Evolutionary conservation across 2,329 filamentous ascomycete species (phyloP).

Genomic region (Aspergillus melleus): DNA sequence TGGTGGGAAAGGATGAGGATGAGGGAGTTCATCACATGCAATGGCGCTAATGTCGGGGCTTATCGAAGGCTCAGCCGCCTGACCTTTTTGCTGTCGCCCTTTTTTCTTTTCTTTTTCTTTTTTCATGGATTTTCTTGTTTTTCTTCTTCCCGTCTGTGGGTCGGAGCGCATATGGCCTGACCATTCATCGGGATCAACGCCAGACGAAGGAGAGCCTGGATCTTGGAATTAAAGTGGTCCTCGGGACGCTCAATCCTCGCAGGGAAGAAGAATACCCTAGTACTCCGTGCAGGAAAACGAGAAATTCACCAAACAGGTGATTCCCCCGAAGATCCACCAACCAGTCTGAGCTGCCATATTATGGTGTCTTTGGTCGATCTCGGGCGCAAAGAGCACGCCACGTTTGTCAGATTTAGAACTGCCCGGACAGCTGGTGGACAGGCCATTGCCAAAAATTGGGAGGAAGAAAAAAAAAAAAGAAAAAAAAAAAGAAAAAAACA

Average conservation of each 20-base stretch:
- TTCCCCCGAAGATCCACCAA: neutral
- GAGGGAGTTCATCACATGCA: neutral
- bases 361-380: neutral
- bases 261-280: neutral
- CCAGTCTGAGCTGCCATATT: neutral
- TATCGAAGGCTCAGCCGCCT: neutral
- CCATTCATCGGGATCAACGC: neutral
- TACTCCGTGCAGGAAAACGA: neutral
- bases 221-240: neutral
- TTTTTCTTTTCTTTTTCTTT: neutral
- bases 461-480: neutral
- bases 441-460: neutral
- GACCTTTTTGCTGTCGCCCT: neutral
- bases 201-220: neutral
- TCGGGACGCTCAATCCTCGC: neutral
- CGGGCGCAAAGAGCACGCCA: neutral
- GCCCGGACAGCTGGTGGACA: neutral
- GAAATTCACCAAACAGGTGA: neutral
- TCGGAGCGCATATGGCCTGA: neutral
- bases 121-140: neutral
- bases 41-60: neutral
- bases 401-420: neutral
- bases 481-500: neutral
- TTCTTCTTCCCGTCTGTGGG: neutral
- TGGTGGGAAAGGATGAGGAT: neutral